These are phyloP conservation scores for Croton setiger DNA, from an alignment of 441 rosid genomes.

Conservation along the genomic window DNA sequence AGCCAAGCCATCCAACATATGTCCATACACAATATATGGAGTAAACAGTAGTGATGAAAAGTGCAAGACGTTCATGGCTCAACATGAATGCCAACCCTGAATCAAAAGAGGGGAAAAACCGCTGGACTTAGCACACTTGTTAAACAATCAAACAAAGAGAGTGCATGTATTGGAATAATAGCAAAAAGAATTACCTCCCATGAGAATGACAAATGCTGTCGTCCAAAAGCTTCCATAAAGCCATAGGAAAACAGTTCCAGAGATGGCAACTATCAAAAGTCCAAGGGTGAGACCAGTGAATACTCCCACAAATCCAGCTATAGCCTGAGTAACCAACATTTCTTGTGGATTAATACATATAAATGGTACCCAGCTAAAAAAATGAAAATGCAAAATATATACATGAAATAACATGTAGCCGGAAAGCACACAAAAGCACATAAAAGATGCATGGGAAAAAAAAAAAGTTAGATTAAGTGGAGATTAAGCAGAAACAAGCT, in stretches of 20 bases:
- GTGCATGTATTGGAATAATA: slow-evolving; percentile 9
- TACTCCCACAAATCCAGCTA: slow-evolving; percentile 55
- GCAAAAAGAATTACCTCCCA: slow-evolving; percentile 54
- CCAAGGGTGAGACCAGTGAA: slow-evolving; percentile 68
- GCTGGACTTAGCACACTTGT: slow-evolving; percentile 18
- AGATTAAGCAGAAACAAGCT: slow-evolving; percentile 26
- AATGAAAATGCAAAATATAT: neutral
- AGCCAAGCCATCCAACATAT: slow-evolving; percentile 83
- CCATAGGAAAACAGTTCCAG: slow-evolving; percentile 70
- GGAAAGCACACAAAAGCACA: neutral
- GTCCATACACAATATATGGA: slow-evolving; percentile 77
- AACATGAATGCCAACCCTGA: slow-evolving; percentile 70
- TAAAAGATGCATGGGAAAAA: neutral
- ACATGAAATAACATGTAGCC: slow-evolving; percentile 8
- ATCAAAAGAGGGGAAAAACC: slow-evolving; percentile 18
- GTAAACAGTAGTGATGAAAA: slow-evolving; percentile 56
- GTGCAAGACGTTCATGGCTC: slow-evolving; percentile 67
- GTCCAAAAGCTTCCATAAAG: slow-evolving; percentile 95
- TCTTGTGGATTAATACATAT: slow-evolving; percentile 14
- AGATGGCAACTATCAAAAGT: slow-evolving; percentile 53
- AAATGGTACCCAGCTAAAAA: neutral
- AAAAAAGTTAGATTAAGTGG: neutral
- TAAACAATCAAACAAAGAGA: slow-evolving; percentile 11
- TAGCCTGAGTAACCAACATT: slow-evolving; percentile 45
- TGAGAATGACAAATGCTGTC: slow-evolving; percentile 52